Evolutionary conservation across 352 stramenopile genomes (phyloP), one percentile per base, ranked within the genome.

Genomic region (Peronosclerospora sorghi): DNA sequence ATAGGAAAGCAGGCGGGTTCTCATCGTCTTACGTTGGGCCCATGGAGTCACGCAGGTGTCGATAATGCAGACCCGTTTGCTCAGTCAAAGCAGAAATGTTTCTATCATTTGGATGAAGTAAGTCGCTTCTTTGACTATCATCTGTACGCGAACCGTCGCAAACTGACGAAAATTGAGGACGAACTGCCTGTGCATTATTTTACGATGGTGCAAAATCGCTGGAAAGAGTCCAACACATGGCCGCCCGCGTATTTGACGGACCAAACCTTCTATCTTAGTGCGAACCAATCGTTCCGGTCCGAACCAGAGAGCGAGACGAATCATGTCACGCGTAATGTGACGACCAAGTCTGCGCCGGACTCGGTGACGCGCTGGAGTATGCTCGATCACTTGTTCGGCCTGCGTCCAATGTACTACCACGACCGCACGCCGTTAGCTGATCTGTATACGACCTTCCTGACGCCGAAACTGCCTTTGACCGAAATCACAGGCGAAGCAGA

Each of bases 101-200:
- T 87, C 46, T 86, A 77, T 44, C 74, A 86, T 51, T 44, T 90
- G 36, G 73, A 86, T 37, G 74, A 90, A 55, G 80, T 90, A 53
- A 85, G 68, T 35, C 74, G 78, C 35, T 90, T 86, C 68, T 80
- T 90, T 38, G 78, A 90, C 44, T 65, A 83, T 62, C 78, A 87
- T 56, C 56, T 84, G 52, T 90, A 82, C 58, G 35, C 45, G 14
- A 77, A 85, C 35, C 74, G 75, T 39, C 62, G 68, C 29, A 55
- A 63, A 41, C 56, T 80, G 34, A 63, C 73, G 13, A 56, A 62
- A 35, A 24, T 87, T n/a, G 67, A 84, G 24, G 60, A 73, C 5
- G 78, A 90, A 28, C 59, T 83, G 37, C 73, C 74, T 18, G 72
- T 90, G 37, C 78, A 90, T 62, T 90, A 86, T 59, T 90, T 72